phyloP scores from a whole-genome alignment of 192 early-diverging fungal genomes.

The Mortierella hygrophila region DNA sequence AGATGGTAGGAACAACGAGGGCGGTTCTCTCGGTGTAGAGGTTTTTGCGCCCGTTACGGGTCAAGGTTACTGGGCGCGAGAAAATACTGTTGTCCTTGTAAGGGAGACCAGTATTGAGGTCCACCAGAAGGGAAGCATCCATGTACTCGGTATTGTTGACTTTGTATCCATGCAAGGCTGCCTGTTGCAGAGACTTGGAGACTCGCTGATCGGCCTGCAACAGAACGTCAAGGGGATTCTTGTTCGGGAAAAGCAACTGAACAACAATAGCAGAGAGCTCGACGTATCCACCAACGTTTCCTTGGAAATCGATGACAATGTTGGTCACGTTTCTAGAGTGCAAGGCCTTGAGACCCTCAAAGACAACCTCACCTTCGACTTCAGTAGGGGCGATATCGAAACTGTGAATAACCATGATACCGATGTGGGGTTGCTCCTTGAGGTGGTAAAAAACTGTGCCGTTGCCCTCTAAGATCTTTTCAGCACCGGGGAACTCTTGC shows the following conservation, averaged over 20 bases:
- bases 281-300: conserved; percentile 13
- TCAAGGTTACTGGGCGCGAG: neutral
- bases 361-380: neutral
- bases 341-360: neutral
- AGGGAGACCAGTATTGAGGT: neutral
- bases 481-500: neutral
- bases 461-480: neutral
- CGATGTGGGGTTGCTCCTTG: conserved; percentile 4
- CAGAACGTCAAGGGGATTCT: neutral
- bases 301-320: conserved; percentile 15
- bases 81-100: conserved; percentile 13
- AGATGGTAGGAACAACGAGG: neutral
- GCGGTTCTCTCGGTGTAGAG: neutral
- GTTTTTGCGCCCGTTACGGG: neutral
- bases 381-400: neutral
- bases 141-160: neutral
- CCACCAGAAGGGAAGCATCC: neutral
- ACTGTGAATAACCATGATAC: conserved; percentile 17
- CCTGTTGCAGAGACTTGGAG: neutral
- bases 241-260: conserved; percentile 15
- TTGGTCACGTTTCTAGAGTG: conserved; percentile 7
- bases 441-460: conserved; percentile 10
- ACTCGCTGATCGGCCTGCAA: conserved; percentile 1
- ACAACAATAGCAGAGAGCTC: conserved; percentile 6
- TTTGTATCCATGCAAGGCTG: conserved; percentile 3